Percentiles rank a stretch among this genome's conserved stretches.
Evolutionary conservation across 306 rosid genomes (phyloP).

Genomic region (Gillenia trifoliata): DNA sequence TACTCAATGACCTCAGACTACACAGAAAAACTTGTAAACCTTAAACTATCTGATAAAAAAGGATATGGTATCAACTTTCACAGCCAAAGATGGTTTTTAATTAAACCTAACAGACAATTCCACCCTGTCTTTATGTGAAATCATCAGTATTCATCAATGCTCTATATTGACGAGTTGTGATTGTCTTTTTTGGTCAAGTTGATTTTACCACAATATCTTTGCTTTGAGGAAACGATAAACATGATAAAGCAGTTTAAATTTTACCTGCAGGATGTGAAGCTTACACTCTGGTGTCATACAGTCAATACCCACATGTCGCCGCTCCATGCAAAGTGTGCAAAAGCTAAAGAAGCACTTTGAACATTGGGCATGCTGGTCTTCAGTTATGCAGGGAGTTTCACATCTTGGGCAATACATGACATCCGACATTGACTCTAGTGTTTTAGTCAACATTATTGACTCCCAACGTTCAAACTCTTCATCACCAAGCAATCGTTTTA

Average conservation of each 20-base stretch:
- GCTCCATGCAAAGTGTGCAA: constrained; percentile 79
- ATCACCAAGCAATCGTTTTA: constrained; percentile 60
- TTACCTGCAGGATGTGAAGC: constrained; percentile 67
- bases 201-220: neutral
- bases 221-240: neutral
- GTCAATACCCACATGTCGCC: constrained; percentile 76
- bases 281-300: constrained; percentile 75
- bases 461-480: constrained; percentile 85
- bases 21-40: neutral
- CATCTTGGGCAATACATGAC: constrained; percentile 80
- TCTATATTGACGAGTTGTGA: no score
- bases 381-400: constrained; percentile 80
- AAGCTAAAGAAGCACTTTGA: constrained; percentile 74
- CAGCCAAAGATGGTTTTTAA: no score
- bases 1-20: neutral
- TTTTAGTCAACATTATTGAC: constrained; percentile 56
- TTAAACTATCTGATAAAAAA: no score
- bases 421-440: constrained; percentile 83
- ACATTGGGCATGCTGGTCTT: constrained; percentile 83
- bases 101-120: no score
- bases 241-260: constrained; percentile 10
- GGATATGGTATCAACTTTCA: no score
- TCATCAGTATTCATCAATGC: no score
- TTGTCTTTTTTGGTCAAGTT: no score
- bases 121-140: no score